These are phyloP conservation scores for Xylariaceae sp. DNA, from an alignment of 2,329 filamentous ascomycete species.

Conservation along the genomic window DNA sequence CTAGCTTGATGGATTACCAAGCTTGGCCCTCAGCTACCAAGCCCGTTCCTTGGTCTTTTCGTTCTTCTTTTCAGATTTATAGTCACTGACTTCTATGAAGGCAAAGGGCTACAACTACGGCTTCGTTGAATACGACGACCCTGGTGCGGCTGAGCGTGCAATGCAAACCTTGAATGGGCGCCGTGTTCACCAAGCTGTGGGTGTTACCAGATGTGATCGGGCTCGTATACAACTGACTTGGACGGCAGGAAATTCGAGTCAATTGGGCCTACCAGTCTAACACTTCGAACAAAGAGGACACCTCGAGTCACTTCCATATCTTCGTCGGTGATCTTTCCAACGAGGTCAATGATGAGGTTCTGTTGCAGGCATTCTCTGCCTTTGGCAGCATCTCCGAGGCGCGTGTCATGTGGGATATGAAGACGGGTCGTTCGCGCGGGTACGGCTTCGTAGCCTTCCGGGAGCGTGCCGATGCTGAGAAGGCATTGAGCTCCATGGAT, in stretches of 20 bases:
- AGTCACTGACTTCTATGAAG: conserved; percentile 36
- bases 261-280: conserved; percentile 99
- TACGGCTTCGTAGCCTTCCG: conserved; percentile 96
- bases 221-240: conserved; percentile 5
- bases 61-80: conserved; percentile 1
- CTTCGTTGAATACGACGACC: conserved; percentile 98
- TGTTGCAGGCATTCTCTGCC: conserved; percentile 88
- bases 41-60: not conserved
- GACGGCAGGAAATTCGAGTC: conserved; percentile 81
- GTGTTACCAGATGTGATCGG: conserved; percentile 19
- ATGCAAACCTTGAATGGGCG: conserved; percentile 96
- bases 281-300: conserved; percentile 89
- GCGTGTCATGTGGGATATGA: conserved; percentile 99
- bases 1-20: no score
- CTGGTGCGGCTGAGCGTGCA: conserved; percentile 88
- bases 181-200: conserved; percentile 88
- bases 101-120: conserved; percentile 98
- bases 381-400: conserved; percentile 96
- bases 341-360: conserved; percentile 94
- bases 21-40: no score
- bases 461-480: conserved; percentile 87
- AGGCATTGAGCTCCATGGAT: conserved; percentile 95
- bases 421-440: conserved; percentile 92
- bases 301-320: conserved; percentile 96
- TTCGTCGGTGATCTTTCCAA: conserved; percentile 97